Percentiles rank a stretch among this genome's conserved stretches.
These are phyloP conservation scores for Ceratobasidium papillatum DNA, from an alignment of 1,284 basidiomycete genomes.

Conservation along the genomic window DNA sequence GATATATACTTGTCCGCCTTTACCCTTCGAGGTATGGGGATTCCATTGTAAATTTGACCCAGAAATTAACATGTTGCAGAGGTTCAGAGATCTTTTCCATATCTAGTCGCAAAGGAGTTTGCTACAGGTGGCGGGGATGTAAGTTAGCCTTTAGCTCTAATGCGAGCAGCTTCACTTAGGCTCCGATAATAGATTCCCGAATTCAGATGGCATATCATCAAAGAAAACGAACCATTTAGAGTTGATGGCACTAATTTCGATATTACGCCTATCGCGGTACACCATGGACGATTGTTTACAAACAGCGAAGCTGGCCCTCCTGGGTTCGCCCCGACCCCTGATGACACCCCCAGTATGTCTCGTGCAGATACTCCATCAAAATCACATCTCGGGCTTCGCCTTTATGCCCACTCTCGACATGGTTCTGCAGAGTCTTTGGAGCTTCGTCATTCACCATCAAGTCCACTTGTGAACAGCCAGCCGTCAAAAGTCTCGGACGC, in stretches of 20 bases:
- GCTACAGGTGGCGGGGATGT: slow-evolving; percentile 83
- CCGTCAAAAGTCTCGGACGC: neutral
- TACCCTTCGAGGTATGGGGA: slow-evolving; percentile 58
- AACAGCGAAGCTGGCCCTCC: neutral
- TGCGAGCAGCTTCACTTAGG: neutral
- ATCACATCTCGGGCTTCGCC: neutral
- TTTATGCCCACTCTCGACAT: slow-evolving; percentile 8
- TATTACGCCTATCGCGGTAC: slow-evolving; percentile 37
- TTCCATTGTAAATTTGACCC: neutral
- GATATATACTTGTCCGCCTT: slow-evolving; percentile 74
- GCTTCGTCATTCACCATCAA: neutral
- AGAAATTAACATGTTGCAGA: slow-evolving; percentile 50
- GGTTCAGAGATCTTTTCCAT: slow-evolving; percentile 75
- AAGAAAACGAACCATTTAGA: slow-evolving; percentile 46
- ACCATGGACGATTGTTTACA: slow-evolving; percentile 38
- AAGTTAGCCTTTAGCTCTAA: slow-evolving; percentile 46
- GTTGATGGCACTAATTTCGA: slow-evolving; percentile 23
- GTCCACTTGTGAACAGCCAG: neutral
- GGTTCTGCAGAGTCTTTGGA: slow-evolving; percentile 17
- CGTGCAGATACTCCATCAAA: slow-evolving; percentile 15
- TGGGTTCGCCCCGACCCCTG: slow-evolving; percentile 8
- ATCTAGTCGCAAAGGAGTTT: slow-evolving; percentile 75
- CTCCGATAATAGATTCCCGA: slow-evolving; percentile 65
- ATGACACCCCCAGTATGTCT: slow-evolving; percentile 22
- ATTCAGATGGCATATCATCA: slow-evolving; percentile 81